Base-by-base conservation (phyloP, 2,329 filamentous ascomycete species). In the Verticillium albo-atrum region DNA sequence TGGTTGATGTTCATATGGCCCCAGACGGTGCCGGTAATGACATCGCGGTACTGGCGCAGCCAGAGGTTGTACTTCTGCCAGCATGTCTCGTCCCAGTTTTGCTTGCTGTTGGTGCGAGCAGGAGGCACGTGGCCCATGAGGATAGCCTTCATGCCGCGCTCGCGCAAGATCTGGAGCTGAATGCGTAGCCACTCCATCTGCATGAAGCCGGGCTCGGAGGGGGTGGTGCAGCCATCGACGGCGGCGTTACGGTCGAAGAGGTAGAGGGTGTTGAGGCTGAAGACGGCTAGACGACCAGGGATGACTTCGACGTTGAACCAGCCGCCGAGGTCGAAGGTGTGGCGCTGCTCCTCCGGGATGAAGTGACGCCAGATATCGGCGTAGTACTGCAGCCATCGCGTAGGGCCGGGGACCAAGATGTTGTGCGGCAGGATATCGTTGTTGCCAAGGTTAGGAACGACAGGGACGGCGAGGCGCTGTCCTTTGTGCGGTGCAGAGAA, bases 1-100 rank as follows among this genome's bases (percentile, higher is more conserved):
- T 99, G 95, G 68, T 99, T 95, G 64, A 97, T 90, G 70, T 99
- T 99, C 95, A 99, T 98, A 72, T 99, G 95, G 1, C 94, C 95
- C 69, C 90, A 99, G 6, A 96, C 70, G 27, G 86, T 87, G 14
- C 85, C 87, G 23, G 93, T 82, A 23, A 99, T 82, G 37, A 99
- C 89, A 72, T 99, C 95, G 34, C 95, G 89, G 73, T 92, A 99
- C 72, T 96, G 92, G 66, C 87, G 84, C 68, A 94, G 77, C 92
- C 93, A 98, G 4, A 98, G 77, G 0, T 92, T 90, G 74, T 97
- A 99, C 72, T 96, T 97, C 72, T 97, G 94, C 93, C 94, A 99
- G 76, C 95, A 99, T 0, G 90, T 92, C 79, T 98, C 94, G 65
- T 97, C 92, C 95, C 95, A 99, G 62, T 86, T 87, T 68, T 86